Evolutionary conservation across 192 early-diverging fungal species (phyloP), one percentile per base, ranked within the genome.

Genomic region (Linnemannia elongata): DNA sequence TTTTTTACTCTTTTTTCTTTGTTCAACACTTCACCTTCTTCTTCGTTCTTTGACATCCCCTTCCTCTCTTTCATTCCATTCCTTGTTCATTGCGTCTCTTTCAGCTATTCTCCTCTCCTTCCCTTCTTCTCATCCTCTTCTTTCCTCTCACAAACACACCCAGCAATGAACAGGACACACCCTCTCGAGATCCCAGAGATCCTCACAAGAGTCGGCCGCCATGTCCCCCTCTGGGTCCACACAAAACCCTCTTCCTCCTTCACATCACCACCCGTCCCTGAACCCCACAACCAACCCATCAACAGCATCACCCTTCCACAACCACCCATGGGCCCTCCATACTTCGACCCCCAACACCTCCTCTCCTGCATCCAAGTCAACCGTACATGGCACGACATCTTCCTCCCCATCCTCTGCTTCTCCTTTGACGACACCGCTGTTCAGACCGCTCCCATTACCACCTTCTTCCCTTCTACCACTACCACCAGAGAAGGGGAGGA

Each of bases 151-250:
- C 4, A 4, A 17, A 39, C 69, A 20, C 36, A 41, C 63, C 35
- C 72, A 73, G 71, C 15, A 69, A 80, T 80, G 78, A 80, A 80
- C 71, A n/a, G 72, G 44, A 49, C 54, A 57, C 78, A 80, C 71
- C 78, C 78, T 3, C 78, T 80, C 78, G 78, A 80, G 55, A 80
- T 80, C 41, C 78, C 78, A 63, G 78, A 80, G 55, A 80, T 80
- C 78, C 78, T 80, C 42, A 57, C 78, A 8, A 72, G 78, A 20
- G 78, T 80, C 24, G 78, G 71, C 0, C 78, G 72, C 18, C 72
- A 80, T 72, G 72, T 80, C 3, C 78, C 78, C 3, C 71, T 80
- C 15, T 80, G 78, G 78, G 71, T 73, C 71, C 45, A 72, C 77
- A 35, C 69, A 49, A 47, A 30, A 12, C 52, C 39, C 66, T 35